Evolutionary conservation across 1,139 yeast species (phyloP), one percentile per base, ranked within the genome.

Genomic region (Sugiyamaella neomexicana): DNA sequence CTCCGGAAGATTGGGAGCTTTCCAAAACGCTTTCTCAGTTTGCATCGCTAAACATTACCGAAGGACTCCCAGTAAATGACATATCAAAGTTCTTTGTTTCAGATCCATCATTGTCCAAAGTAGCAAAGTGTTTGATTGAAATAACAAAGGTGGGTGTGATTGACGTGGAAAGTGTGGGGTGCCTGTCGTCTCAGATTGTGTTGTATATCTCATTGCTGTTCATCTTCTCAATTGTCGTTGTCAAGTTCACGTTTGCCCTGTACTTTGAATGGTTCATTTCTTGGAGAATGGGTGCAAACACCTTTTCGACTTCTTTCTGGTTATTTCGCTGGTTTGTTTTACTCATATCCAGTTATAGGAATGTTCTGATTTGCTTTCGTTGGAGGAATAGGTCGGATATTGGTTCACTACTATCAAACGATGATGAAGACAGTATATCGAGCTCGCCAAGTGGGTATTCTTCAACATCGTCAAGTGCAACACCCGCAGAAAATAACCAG

Each of bases 161-260:
- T 55, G 96, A 89, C 68, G 80, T 89, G 0, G 87, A 86, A 50
- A 82, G 95, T 9, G 79, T 89, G 59, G 97, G 96, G 10, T 89
- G 96, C 72, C 81, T 89, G 67, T 87, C 95, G 0, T 86, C 95
- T 1, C 75, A 79, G 55, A 79, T 86, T 46, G 91, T 88, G 0
- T 76, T 89, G 59, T 78, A 80, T 60, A 76, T 82, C 9, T 84
- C 95, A 0, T 77, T 89, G 66, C 80, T 83, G n/a, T 86, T 89
- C 65, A 87, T 89, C 60, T 75, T 89, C 51, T 76, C 90, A 0
- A 82, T 89, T 53, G 89, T 87, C 31, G 62, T 83, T 31, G 75
- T 76, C 39, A 89, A 88, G 69, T 89, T 89, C 64, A 58, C 83
- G n/a, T 79, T 87, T 75, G 96, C 96, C 0, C 83, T 91, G 65